Base-by-base conservation (phyloP, 208 protist species). In the Porcisia hertigi region DNA sequence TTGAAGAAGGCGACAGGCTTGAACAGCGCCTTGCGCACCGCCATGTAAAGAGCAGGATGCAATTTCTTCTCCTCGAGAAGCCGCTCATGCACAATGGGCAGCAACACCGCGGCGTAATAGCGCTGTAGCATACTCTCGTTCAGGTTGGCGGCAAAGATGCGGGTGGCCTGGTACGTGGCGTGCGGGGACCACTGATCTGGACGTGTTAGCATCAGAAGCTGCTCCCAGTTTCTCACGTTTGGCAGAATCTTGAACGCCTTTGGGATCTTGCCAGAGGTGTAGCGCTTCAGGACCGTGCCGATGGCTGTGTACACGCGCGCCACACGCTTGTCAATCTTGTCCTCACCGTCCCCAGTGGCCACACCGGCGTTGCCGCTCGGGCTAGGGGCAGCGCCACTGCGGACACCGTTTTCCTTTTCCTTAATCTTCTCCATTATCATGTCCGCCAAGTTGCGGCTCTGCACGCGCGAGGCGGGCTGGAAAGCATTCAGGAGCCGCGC, bases 1-100 rank as follows among this genome's bases (percentile, higher is more conserved):
- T 99, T 99, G 89, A 99, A 99, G 83, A 99, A 99, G 25, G 99
- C 98, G 8, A 96, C 90, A 8, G 99, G 99, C 90, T 99, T 99
- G 86, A 98, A 99, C 20, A 99, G 86, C 11, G 98, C 92, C 88
- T 99, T 99, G 69, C 97, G 96, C 43, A 99, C 88, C 6, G 98
- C 94, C 90, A 98, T 93, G 90, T 99, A 99, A 25, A 99, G 82
- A 67, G 99, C 98, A 36, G 97, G 99, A 92, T 99, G 99, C 69
- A 99, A 97, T 77, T 96, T 96, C 69, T 91, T 88, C 63, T 96
- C 92, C 76, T 91, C 81, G 14, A 87, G 59, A 67, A 95, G 85
- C 59, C 82, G 87, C 64, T 93, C 84, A 75, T 95, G 90, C 16
- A 99, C 88, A 53, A 98, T 93, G 25, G 99, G 99, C 30, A 99